These are phyloP conservation scores for Penicillium glabrum DNA, from an alignment of 2,329 filamentous ascomycete genomes.

Conservation along the genomic window DNA sequence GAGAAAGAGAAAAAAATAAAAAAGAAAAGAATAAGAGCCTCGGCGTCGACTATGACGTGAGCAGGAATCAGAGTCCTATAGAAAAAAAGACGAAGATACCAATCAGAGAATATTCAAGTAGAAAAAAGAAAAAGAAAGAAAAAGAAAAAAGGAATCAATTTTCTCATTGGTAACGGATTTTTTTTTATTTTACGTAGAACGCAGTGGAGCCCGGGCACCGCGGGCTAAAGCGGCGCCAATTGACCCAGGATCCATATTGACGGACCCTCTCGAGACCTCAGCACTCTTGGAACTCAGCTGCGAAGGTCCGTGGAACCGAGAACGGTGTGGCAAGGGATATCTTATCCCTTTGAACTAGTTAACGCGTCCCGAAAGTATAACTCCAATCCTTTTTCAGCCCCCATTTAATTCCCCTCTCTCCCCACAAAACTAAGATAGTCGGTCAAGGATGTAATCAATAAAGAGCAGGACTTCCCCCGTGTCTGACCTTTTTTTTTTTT, in stretches of 20 bases:
- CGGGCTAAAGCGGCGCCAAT: conserved; percentile 29
- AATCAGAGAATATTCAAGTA: neutral
- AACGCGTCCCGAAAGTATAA: neutral
- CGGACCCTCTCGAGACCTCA: conserved; percentile 15
- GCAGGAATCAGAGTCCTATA: conserved; percentile 3
- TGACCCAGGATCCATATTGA: conserved; percentile 31
- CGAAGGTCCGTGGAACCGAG: conserved; percentile 5
- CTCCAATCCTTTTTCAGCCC: neutral
- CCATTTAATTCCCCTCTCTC: neutral
- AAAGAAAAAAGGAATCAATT: conserved; percentile 5
- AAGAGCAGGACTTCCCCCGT: neutral
- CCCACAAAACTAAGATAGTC: neutral
- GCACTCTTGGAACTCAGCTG: conserved; percentile 33
- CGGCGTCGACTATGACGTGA: conserved; percentile 32
- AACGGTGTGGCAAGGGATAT: neutral
- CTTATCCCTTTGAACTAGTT: neutral
- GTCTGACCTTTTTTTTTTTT: neutral
- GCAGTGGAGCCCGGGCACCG: conserved; percentile 22
- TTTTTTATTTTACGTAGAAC: conserved; percentile 19
- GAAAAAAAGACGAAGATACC: conserved; percentile 8
- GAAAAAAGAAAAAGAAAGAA: neutral
- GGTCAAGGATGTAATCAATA: neutral
- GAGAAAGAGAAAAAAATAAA: conserved; percentile 17
- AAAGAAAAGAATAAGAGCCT: conserved; percentile 22
- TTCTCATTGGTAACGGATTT: conserved; percentile 18